phyloP scores from a whole-genome alignment of 164 flowering plant species.

The Saururus chinensis region DNA sequence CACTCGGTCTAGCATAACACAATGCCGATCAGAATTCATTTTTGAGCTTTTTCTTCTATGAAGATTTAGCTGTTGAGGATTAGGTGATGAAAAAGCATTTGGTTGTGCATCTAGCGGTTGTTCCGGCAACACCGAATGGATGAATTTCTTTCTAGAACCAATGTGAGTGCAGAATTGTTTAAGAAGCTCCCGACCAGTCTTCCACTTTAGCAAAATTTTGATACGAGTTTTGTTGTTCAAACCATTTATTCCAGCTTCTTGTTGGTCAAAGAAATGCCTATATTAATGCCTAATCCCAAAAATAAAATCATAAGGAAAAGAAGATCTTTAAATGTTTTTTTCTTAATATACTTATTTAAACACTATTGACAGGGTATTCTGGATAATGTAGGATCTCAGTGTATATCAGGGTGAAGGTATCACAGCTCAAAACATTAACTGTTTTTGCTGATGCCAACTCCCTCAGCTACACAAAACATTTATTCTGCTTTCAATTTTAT shows the following conservation, averaged over 20 bases:
- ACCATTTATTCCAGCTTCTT: too few species aligned
- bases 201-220: constrained; percentile 86
- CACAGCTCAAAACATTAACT: too few species aligned
- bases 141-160: constrained; percentile 65
- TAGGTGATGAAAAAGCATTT: constrained; percentile 2
- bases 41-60: constrained; percentile 7
- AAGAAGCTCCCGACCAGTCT: constrained; percentile 73
- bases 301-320: too few species aligned
- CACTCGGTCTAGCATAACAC: neutral
- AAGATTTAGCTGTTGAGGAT: constrained; percentile 20
- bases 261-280: too few species aligned
- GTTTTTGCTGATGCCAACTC: constrained; percentile 99
- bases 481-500: constrained; percentile 94
- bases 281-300: too few species aligned
- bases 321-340: too few species aligned
- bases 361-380: constrained; percentile 80
- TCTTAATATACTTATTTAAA: too few species aligned
- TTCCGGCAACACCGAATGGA: constrained; percentile 50
- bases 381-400: constrained; percentile 94
- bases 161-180: constrained; percentile 52
- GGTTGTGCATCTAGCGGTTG: constrained; percentile 25
- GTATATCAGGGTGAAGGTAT: constrained; percentile 87
- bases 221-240: constrained; percentile 75
- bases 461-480: constrained; percentile 66
- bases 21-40: too few species aligned